Percentiles rank a stretch among this genome's conserved stretches.
phyloP scores from a whole-genome alignment of 352 stramenopile species.

The Globisporangium carolinianum region DNA sequence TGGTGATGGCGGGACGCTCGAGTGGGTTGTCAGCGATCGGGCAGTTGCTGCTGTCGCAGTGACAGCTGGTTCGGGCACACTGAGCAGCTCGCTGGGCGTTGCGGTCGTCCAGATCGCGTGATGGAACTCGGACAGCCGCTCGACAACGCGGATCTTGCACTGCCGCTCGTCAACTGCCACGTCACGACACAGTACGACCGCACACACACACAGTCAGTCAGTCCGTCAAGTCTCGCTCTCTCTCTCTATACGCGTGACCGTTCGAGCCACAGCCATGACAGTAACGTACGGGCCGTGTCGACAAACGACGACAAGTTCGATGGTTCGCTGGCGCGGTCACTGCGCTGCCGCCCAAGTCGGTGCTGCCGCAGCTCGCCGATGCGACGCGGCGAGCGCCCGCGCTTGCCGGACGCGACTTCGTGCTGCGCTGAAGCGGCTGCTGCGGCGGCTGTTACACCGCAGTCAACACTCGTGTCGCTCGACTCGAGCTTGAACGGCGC shows the following conservation, averaged over 20 bases:
- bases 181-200: too few species aligned
- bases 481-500: background rate
- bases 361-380: background rate
- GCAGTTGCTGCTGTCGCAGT: background rate
- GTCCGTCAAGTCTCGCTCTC: too few species aligned
- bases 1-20: background rate
- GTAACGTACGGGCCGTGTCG: constrained; percentile 53
- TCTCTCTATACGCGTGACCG: background rate
- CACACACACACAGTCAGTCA: background rate
- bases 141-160: constrained; percentile 85
- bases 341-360: constrained; percentile 2
- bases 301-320: constrained; percentile 58
- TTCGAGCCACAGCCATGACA: constrained; percentile 1
- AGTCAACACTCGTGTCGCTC: too few species aligned
- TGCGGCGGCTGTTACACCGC: background rate
- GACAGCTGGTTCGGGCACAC: background rate
- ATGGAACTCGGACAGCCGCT: constrained; percentile 78
- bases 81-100: constrained; percentile 10
- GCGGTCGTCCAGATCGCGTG: constrained; percentile 63
- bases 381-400: constrained; percentile 29
- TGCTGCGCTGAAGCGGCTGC: background rate
- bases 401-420: constrained; percentile 28
- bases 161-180: constrained; percentile 77
- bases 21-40: background rate
- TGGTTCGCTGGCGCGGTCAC: constrained; percentile 5